Evolutionary conservation across 1,284 basidiomycete species (phyloP).

Genomic region (Dichomitus squalens): DNA sequence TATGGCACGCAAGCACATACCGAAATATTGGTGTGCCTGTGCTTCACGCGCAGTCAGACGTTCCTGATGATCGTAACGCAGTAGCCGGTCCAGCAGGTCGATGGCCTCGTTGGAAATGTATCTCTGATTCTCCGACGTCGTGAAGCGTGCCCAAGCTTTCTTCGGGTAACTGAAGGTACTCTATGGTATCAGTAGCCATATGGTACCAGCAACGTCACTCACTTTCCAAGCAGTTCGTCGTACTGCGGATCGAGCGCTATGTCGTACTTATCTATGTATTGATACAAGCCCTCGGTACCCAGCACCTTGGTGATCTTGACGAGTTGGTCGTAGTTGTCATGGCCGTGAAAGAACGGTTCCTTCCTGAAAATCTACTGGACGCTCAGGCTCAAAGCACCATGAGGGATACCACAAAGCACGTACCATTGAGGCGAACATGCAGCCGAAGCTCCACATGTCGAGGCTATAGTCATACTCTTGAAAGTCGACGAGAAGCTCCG

Average conservation of each 20-base stretch:
- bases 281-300: conserved; percentile 93
- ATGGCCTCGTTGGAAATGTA: conserved; percentile 99
- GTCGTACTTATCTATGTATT: conserved; percentile 91
- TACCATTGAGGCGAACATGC: conserved; percentile 99
- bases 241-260: conserved; percentile 92
- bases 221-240: conserved; percentile 87
- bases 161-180: conserved; percentile 71
- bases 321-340: conserved; percentile 98
- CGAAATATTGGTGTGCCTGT: conserved; percentile 88
- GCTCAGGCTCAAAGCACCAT: not conserved
- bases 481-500: conserved; percentile 96
- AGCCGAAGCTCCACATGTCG: conserved; percentile 99
- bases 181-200: conserved; percentile 11
- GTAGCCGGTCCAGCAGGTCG: conserved; percentile 94
- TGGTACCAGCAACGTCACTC: conserved; percentile 18
- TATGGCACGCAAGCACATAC: conserved; percentile 40
- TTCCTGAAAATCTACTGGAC: conserved; percentile 90
- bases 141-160: conserved; percentile 93
- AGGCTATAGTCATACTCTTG: conserved; percentile 97
- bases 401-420: conserved; percentile 22
- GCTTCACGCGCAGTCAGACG: conserved; percentile 92
- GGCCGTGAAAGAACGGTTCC: conserved; percentile 99
- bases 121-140: conserved; percentile 94
- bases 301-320: conserved; percentile 99
- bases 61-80: conserved; percentile 97